A percentile compares a stretch with the other conserved stretches of the same genome.
phyloP scores from a whole-genome alignment of 352 stramenopile genomes.

The Globisporangium iwayamae region DNA sequence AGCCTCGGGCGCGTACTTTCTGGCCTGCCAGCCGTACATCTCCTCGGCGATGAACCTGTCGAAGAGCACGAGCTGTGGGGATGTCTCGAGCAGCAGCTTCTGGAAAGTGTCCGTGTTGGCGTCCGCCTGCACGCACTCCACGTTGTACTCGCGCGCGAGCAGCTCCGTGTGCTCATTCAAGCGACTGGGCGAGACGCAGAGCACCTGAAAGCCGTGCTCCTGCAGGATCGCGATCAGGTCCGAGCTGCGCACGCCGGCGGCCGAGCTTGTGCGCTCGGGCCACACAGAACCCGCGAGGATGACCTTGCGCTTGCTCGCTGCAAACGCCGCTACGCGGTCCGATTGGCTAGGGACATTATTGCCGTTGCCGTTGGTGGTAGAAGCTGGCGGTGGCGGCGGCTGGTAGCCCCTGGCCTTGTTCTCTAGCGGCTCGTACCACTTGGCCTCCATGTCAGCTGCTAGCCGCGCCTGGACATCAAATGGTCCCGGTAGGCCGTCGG shows the following conservation, averaged over 20 bases:
- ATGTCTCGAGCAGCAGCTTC: constrained; percentile 48
- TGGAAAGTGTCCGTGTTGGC: constrained; percentile 71
- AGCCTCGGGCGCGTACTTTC: constrained; percentile 72
- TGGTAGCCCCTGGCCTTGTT: constrained; percentile 28
- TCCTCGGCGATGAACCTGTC: constrained; percentile 84
- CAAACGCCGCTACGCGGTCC: constrained; percentile 39
- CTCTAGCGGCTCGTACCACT: constrained; percentile 76
- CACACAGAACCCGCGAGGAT: constrained; percentile 72
- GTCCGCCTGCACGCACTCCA: constrained; percentile 67
- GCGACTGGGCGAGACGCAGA: constrained; percentile 76
- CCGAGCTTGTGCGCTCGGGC: constrained; percentile 86
- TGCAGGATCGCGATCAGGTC: constrained; percentile 73
- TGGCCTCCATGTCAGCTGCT: constrained; percentile 59
- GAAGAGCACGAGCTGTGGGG: constrained; percentile 72
- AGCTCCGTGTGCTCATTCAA: constrained; percentile 65
- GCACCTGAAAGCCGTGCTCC: constrained; percentile 54
- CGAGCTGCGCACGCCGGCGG: constrained; percentile 80
- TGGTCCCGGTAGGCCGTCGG: constrained; percentile 67
- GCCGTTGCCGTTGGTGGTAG: neutral
- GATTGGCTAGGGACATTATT: constrained; percentile 15
- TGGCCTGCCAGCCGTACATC: constrained; percentile 83
- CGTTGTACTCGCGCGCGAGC: constrained; percentile 37
- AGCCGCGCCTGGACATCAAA: constrained; percentile 74
- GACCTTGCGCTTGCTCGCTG: constrained; percentile 60
- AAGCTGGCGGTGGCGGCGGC: neutral